Evolutionary conservation across 139 green algal genomes (phyloP).

Genomic region (Dunaliella primolecta): DNA sequence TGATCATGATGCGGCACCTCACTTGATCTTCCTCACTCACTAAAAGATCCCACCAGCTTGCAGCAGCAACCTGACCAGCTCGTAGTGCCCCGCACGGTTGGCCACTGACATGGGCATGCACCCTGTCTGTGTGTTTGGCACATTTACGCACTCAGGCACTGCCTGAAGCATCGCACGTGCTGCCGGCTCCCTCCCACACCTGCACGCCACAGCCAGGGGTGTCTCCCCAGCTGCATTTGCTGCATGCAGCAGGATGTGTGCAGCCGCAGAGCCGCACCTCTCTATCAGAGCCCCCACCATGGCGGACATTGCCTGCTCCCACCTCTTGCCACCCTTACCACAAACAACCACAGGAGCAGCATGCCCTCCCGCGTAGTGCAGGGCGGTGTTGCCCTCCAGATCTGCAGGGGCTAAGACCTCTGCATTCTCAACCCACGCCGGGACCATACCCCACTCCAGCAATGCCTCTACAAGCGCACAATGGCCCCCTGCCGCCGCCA

Average conservation of each 20-base stretch:
- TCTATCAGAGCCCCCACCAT: not conserved
- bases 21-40: no score
- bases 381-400: not conserved
- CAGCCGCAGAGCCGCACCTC: not conserved
- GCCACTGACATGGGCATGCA: not conserved
- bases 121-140: not conserved
- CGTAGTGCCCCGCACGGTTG: not conserved
- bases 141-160: not conserved
- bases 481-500: not conserved
- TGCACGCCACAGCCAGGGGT: not conserved
- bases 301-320: no score
- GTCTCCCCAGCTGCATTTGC: not conserved
- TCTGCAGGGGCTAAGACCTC: no score
- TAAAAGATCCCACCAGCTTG: not conserved
- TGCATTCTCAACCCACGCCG: not conserved
- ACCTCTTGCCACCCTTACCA: no score
- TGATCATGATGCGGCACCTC: no score
- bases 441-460: not conserved
- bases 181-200: not conserved
- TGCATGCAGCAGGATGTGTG: not conserved
- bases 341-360: no score
- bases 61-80: not conserved
- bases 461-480: not conserved
- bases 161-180: not conserved
- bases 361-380: not conserved